Percentiles rank a stretch among this genome's conserved stretches.
Conservation (phyloP, 148 eudicot species). For the Rhododendron molle region DNA sequence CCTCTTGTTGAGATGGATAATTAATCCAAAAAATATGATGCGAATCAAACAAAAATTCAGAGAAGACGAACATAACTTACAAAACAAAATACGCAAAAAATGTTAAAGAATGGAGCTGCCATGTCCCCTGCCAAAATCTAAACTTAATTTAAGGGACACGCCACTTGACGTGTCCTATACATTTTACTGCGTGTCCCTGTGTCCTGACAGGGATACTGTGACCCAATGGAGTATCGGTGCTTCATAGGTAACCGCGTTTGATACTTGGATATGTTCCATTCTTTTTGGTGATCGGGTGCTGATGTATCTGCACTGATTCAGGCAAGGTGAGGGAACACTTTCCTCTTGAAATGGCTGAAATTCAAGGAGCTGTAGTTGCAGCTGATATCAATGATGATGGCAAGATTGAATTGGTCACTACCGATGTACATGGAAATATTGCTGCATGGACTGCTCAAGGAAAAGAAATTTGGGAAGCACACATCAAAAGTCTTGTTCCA, state of each 20-base stretch:
- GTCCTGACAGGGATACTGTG: too few relatives aligned
- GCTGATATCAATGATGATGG: slow-evolving; percentile 99
- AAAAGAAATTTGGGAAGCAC: slow-evolving; percentile 88
- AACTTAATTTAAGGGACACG: too few relatives aligned
- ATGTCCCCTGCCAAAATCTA: too few relatives aligned
- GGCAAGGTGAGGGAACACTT: slow-evolving; percentile 87
- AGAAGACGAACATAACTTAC: too few relatives aligned
- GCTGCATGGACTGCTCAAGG: slow-evolving; percentile 99
- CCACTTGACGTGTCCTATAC: too few relatives aligned
- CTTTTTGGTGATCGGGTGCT: background rate
- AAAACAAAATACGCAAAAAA: too few relatives aligned
- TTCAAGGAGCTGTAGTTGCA: slow-evolving; percentile 92
- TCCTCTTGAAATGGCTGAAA: slow-evolving; percentile 99
- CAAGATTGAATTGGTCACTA: slow-evolving; percentile 84
- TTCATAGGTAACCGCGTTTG: background rate
- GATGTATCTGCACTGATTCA: slow-evolving; percentile 26
- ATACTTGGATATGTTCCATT: background rate
- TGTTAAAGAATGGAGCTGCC: too few relatives aligned
- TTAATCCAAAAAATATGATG: too few relatives aligned
- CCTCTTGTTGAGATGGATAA: too few relatives aligned
- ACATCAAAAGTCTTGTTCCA: slow-evolving; percentile 87
- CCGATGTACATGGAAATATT: slow-evolving; percentile 95
- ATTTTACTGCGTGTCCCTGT: too few relatives aligned
- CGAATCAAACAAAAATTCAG: too few relatives aligned
- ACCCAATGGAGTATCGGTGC: too few relatives aligned